Evolutionary conservation across 2,329 filamentous ascomycete genomes (phyloP).

Genomic region (Ceratocystis cubensis): DNA sequence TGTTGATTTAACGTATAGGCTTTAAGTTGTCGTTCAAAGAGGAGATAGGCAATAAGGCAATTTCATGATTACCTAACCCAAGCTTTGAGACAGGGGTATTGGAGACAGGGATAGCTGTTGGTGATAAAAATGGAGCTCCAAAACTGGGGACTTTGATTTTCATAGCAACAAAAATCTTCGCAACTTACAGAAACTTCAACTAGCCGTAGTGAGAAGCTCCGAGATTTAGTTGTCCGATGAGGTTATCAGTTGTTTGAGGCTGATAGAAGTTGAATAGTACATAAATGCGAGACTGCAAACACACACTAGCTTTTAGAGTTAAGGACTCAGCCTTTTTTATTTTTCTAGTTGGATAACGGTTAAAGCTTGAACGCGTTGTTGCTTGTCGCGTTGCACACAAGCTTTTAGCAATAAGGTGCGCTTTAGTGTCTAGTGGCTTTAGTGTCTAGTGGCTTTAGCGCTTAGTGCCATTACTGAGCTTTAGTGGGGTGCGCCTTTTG

Average conservation of each 20-base stretch:
- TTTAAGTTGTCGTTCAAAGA: slow-evolving; percentile 16
- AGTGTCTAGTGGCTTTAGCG: too few species aligned
- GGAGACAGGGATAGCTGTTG: not conserved
- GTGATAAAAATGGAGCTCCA: not conserved
- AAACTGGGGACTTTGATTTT: not conserved
- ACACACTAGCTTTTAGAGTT: too few species aligned
- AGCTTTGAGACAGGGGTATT: slow-evolving; percentile 8
- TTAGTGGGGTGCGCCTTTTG: not conserved
- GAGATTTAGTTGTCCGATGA: too few species aligned
- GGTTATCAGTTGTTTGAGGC: too few species aligned
- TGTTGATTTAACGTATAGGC: not conserved
- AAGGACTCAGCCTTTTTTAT: not conserved
- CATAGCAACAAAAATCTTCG: not conserved
- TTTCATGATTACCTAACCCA: slow-evolving; percentile 16
- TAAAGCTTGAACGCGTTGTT: not conserved
- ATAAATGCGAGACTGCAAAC: too few species aligned
- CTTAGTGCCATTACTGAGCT: too few species aligned
- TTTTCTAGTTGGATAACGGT: not conserved
- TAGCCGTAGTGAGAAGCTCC: too few species aligned
- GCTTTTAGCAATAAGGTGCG: not conserved
- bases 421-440: not conserved
- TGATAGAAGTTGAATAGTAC: too few species aligned
- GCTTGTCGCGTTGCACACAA: not conserved
- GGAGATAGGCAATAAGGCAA: slow-evolving; percentile 10
- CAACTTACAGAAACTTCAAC: not conserved